Base-by-base conservation (phyloP, 495 filamentous ascomycete species). In the Letharia columbiana region DNA sequence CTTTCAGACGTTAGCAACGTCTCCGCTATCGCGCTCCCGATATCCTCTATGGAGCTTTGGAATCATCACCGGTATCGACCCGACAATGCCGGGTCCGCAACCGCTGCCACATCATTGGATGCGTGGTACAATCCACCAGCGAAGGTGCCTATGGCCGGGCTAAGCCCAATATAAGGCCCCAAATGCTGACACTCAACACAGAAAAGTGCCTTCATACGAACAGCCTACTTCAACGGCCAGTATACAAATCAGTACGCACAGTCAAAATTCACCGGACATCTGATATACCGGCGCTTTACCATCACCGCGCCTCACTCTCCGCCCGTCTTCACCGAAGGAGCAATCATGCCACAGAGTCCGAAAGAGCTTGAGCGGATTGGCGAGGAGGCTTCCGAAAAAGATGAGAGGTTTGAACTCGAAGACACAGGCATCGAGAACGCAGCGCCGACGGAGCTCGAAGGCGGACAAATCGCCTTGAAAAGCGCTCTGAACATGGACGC, bases 181-280 rank as follows among this genome's bases (percentile, higher is more conserved):
- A 11, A 37, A 20, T 6, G 13, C 62, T 70, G 37, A 70, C 47
- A 56, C 0, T 23, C 7, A 8, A 37, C 50, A 6, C 52, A 71
- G 69, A 68, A 64, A 62, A 68, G 66, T 42, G 69, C 69, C 18
- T 71, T 71, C 66, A 71, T 71, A 49, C 47, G 69, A 37, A 71
- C 69, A 4, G 69, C 66, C 7, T 71, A 71, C 39, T 71, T 71
- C 54, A 66, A 71, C 37, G 69, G 69, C 44, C 69, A 71, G 52
- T 71, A 68, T 41, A 71, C 69, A 28, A 71, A 71, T 44, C 69
- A 71, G 45, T 71, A 71, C 41, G 69, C 69, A 7, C 69, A 71
- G 28, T 62, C 66, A 4, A 68, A 63, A 49, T 71, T 71, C 60
- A 71, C 63, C 4, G 69, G 69, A 13, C 69, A 71, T 41, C 47